phyloP scores from a whole-genome alignment of 2,329 filamentous ascomycete species.

The Penicillium sp. region DNA sequence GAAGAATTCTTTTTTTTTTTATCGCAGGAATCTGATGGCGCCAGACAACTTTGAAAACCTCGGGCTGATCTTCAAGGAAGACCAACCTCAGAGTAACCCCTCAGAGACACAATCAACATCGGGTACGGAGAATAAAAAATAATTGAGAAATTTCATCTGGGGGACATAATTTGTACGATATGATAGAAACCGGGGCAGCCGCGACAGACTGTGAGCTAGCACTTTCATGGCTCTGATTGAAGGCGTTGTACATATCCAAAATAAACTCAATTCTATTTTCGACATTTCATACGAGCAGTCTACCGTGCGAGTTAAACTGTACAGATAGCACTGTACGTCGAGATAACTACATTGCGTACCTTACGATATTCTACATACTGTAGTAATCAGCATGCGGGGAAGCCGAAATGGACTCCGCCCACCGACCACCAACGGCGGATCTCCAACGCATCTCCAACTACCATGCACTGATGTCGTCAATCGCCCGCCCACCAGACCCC shows the following conservation, averaged over 20 bases:
- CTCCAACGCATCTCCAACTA: slow-evolving; percentile 17
- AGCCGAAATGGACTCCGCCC: slow-evolving; percentile 17
- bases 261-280: slow-evolving; percentile 11
- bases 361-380: too few species aligned
- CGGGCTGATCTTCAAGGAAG: slow-evolving; percentile 68
- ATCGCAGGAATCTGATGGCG: slow-evolving; percentile 84
- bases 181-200: slow-evolving; percentile 14
- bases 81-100: slow-evolving; percentile 20
- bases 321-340: too few species aligned
- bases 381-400: slow-evolving; percentile 21
- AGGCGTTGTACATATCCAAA: slow-evolving; percentile 26
- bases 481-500: slow-evolving; percentile 55
- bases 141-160: neutral
- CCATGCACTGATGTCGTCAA: slow-evolving; percentile 46
- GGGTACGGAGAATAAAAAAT: slow-evolving; percentile 16
- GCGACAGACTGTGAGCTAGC: slow-evolving; percentile 3
- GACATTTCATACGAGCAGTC: too few species aligned
- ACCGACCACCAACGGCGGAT: slow-evolving; percentile 17
- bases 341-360: too few species aligned
- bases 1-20: neutral
- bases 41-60: slow-evolving; percentile 94
- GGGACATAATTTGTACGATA: slow-evolving; percentile 22
- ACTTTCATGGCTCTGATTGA: slow-evolving; percentile 14
- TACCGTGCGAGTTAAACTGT: too few species aligned
- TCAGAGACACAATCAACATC: slow-evolving; percentile 4